These are phyloP conservation scores for Niveomyces coronatus DNA, from an alignment of 2,329 filamentous ascomycete species.

Conservation along the genomic window DNA sequence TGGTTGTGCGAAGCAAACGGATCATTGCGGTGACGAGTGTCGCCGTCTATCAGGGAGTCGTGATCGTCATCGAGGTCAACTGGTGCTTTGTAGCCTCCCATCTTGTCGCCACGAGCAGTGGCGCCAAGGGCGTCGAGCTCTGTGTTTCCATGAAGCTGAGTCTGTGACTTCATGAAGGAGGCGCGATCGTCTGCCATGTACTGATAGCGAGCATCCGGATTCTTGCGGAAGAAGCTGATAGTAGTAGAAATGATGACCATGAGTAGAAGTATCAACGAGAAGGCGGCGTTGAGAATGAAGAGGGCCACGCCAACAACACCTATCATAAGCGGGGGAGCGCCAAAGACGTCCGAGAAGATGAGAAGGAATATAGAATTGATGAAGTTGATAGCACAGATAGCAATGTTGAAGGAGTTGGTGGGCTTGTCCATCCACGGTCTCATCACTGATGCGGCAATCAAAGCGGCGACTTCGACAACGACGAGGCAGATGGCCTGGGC, in stretches of 20 bases:
- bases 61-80: conserved; percentile 32
- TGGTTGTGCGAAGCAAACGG: conserved; percentile 22
- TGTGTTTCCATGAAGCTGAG: conserved; percentile 63
- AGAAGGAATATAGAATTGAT: conserved; percentile 82
- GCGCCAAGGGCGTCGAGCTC: conserved; percentile 85
- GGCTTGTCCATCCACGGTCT: conserved; percentile 99
- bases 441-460: conserved; percentile 70
- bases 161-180: conserved; percentile 95
- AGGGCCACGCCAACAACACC: conserved; percentile 84
- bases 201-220: conserved; percentile 90
- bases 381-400: conserved; percentile 84
- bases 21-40: conserved; percentile 26
- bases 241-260: conserved; percentile 55
- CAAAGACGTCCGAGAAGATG: conserved; percentile 80
- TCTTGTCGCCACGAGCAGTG: conserved; percentile 79
- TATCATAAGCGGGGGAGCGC: conserved; percentile 70
- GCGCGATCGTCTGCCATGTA: conserved; percentile 94
- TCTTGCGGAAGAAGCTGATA: conserved; percentile 76
- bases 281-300: conserved; percentile 78
- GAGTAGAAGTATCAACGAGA: conserved; percentile 72
- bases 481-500: conserved; percentile 79
- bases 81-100: conserved; percentile 32
- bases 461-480: conserved; percentile 67
- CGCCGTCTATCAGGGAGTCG: conserved; percentile 29
- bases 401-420: conserved; percentile 93